Conservation (phyloP, 352 stramenopile genomes). For the Globisporangium yorkense region DNA sequence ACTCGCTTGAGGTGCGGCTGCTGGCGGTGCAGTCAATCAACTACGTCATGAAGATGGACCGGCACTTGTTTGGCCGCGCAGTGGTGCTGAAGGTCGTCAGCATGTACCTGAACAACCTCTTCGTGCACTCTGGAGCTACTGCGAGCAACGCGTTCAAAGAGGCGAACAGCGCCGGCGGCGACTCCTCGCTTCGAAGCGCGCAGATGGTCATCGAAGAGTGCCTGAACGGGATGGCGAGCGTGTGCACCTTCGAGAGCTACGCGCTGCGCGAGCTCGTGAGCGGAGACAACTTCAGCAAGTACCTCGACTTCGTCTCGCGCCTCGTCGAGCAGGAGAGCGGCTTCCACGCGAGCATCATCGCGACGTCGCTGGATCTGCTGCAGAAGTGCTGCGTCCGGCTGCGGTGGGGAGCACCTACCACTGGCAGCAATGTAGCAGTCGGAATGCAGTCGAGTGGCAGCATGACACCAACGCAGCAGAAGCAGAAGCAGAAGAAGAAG, state of each 20-base stretch:
- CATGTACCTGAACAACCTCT: constrained; percentile 49
- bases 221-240: constrained; percentile 59
- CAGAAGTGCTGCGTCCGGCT: constrained; percentile 71
- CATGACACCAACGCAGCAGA: neutral
- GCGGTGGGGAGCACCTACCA: constrained; percentile 31
- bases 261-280: constrained; percentile 50
- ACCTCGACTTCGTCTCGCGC: constrained; percentile 46
- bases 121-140: constrained; percentile 22
- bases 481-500: neutral
- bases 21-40: constrained; percentile 79
- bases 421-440: neutral
- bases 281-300: constrained; percentile 30
- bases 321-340: constrained; percentile 25
- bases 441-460: neutral
- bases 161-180: neutral
- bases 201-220: constrained; percentile 81
- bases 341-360: constrained; percentile 62
- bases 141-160: neutral
- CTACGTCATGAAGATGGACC: constrained; percentile 83
- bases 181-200: constrained; percentile 18
- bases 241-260: constrained; percentile 50
- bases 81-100: constrained; percentile 38
- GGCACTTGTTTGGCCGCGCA: constrained; percentile 43
- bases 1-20: constrained; percentile 40
- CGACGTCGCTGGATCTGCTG: constrained; percentile 55